phyloP scores from a whole-genome alignment of 805 yeast species.

The Hanseniaspora clermontiae region DNA sequence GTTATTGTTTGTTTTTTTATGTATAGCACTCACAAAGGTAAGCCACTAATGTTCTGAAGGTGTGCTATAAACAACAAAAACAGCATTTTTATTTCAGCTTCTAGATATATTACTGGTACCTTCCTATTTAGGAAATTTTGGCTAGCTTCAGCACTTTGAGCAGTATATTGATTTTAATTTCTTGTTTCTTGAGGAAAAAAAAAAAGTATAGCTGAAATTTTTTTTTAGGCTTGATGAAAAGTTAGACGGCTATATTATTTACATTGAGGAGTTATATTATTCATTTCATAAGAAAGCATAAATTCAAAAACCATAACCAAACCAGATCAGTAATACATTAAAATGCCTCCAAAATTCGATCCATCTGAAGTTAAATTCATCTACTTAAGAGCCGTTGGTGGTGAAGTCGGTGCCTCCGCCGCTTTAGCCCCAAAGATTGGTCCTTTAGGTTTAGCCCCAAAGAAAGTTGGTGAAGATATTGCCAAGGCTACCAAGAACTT shows the following conservation, averaged over 20 bases:
- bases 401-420: constrained; percentile 99
- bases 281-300: background rate
- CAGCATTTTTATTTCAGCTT: too few species aligned
- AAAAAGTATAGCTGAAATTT: background rate
- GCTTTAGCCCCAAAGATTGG: constrained; percentile 99
- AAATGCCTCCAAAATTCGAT: constrained; percentile 97
- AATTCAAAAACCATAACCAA: constrained; percentile 6
- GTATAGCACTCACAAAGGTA: too few species aligned
- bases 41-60: too few species aligned
- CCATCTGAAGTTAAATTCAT: constrained; percentile 96
- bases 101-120: too few species aligned
- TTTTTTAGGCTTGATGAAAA: background rate
- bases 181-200: background rate
- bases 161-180: too few species aligned
- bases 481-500: constrained; percentile 98
- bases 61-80: too few species aligned
- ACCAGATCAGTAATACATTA: constrained; percentile 21
- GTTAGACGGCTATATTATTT: background rate
- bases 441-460: constrained; percentile 99
- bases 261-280: background rate
- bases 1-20: too few species aligned
- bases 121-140: background rate
- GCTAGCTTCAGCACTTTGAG: background rate
- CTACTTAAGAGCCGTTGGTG: constrained; percentile 99
- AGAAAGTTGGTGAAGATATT: constrained; percentile 99